phyloP scores from a whole-genome alignment of 2,329 filamentous ascomycete species.

The Cryphonectria parasitica region DNA sequence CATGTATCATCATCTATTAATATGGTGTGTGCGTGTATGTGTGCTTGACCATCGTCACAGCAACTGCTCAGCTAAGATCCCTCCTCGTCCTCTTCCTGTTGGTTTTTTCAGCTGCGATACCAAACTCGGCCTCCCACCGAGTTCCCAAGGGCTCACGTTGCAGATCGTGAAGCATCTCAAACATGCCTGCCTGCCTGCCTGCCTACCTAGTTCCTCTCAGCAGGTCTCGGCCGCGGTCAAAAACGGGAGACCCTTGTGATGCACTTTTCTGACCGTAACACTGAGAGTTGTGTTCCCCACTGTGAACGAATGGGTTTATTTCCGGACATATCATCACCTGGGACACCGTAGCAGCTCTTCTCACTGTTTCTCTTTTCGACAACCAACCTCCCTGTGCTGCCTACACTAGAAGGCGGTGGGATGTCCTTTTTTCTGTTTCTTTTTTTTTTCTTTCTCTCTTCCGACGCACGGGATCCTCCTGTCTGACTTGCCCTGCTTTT shows the following conservation, averaged over 20 bases:
- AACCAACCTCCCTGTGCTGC: constrained; percentile 8
- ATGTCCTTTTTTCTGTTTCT: neutral
- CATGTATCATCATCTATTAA: no score
- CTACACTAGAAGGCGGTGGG: constrained; percentile 18
- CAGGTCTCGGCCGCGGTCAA: neutral
- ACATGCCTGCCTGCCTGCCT: neutral
- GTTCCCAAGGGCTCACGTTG: neutral
- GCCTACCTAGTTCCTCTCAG: neutral
- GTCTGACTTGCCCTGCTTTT: neutral
- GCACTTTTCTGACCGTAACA: neutral
- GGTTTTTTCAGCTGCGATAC: neutral
- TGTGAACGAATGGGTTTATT: neutral
- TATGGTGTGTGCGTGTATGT: no score
- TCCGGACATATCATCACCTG: neutral
- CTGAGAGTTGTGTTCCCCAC: neutral
- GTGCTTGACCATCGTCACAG: neutral
- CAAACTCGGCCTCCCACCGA: neutral
- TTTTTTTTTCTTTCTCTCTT: no score
- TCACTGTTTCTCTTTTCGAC: neutral
- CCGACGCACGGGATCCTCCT: constrained; percentile 1
- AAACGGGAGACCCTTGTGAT: neutral
- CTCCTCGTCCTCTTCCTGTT: no score
- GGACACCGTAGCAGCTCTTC: neutral
- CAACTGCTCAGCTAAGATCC: neutral
- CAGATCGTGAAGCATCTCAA: neutral